Base-by-base conservation (phyloP, 2,329 filamentous ascomycete species). In the Alternaria rosae region DNA sequence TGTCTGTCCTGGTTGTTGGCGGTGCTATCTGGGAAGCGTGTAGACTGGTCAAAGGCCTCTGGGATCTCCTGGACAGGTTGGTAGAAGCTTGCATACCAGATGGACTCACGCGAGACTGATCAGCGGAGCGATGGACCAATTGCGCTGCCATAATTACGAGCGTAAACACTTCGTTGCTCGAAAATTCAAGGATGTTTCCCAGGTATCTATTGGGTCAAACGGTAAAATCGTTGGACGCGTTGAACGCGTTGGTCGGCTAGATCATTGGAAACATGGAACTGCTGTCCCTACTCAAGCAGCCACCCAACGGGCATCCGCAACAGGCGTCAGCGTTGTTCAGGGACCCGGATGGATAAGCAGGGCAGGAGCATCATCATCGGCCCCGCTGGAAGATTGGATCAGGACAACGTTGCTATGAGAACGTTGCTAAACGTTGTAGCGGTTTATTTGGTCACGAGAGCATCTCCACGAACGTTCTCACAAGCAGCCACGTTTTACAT, bases 321-420 rank as follows among this genome's bases (percentile, higher is more conserved):
- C 42, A 17, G 12, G 38, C 35, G 42, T 51, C 44, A 35, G 21
- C 30, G 32, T 50, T 42, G 17, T n/a, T 28, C 54, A 32, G 32
- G 7, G 25, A 50, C 21, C 15, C 21, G 15, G 32, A 26, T 8
- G 21, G 32, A 12, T 4, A 50, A 45, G 21, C 26, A 59, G 45
- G 30, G 58, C 38, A 42, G 25, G 11, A 20, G 35, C n/a, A 62
- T 59, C 43, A 62, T 23, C 32, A 50, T 50, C 59, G 35, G 50
- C 50, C 43, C 55, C 55, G 50, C 50, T 38, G 13, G 11, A 28
- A 20, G n/a, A 50, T 10, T 26, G 28, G 6, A 13, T 12, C 3
- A 28, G 32, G 17, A 47, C 25, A 20, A 13, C 20, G 17, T 51
- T 57, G 53, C 54, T 35, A 48, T 23, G 42, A 32, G 48, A 54